Evolutionary conservation across 345 rosid genomes (phyloP).

Genomic region (Salix arbutifolia): DNA sequence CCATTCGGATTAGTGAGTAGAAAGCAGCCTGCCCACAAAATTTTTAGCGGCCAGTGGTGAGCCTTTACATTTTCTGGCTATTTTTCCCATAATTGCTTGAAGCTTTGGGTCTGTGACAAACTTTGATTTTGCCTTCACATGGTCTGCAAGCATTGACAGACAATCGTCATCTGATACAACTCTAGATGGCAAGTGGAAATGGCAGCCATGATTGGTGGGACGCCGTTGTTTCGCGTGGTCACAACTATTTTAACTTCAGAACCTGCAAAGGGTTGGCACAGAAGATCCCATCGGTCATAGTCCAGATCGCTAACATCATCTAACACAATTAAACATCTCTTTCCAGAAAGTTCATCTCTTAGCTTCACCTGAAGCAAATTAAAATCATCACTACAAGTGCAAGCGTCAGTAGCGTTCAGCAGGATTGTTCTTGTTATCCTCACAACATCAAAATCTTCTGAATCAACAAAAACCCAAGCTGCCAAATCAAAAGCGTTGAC

Average conservation of each 20-base stretch:
- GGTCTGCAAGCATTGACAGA: background rate
- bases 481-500: background rate
- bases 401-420: background rate
- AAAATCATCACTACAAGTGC: background rate
- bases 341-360: background rate
- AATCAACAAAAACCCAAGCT: background rate
- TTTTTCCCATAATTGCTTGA: background rate
- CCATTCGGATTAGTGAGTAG: background rate
- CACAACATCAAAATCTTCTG: background rate
- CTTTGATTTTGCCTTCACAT: background rate
- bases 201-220: background rate
- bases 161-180: background rate
- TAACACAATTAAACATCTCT: background rate
- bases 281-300: background rate
- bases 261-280: background rate
- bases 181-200: background rate
- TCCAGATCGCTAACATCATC: background rate
- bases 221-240: background rate
- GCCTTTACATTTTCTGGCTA: background rate
- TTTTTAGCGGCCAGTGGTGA: background rate
- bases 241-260: background rate
- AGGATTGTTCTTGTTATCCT: background rate
- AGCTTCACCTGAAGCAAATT: background rate
- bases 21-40: background rate
- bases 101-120: background rate